Percentiles rank a stretch among this genome's conserved stretches.
Conservation (phyloP, 495 filamentous ascomycete species). For the Podospora sp. region DNA sequence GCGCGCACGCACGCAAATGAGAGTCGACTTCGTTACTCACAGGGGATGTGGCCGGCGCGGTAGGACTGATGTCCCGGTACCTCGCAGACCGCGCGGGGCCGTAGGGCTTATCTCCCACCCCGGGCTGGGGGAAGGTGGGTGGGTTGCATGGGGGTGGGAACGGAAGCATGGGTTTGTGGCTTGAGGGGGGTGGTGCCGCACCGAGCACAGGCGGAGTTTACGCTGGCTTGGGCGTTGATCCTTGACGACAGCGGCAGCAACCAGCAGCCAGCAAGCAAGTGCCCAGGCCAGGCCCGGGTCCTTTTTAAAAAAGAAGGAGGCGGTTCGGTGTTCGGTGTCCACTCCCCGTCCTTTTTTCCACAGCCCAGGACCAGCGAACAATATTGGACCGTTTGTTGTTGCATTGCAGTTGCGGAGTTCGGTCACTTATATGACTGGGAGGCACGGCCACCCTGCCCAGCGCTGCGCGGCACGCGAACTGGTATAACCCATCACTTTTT, state of each 20-base stretch:
- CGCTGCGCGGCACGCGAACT: neutral
- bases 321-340: neutral
- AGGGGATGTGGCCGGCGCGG: neutral
- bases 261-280: neutral
- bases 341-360: neutral
- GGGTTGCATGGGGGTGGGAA: neutral
- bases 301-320: constrained; percentile 4
- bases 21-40: neutral
- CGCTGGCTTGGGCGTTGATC: neutral
- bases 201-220: constrained; percentile 8
- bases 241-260: neutral
- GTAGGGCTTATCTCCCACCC: constrained; percentile 18
- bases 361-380: neutral
- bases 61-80: constrained; percentile 3
- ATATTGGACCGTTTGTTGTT: neutral
- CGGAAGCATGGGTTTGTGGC: constrained; percentile 7
- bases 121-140: neutral
- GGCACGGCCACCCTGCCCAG: neutral
- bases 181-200: constrained; percentile 3
- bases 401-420: neutral
- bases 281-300: neutral
- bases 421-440: neutral
- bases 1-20: neutral
- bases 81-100: constrained; percentile 6
- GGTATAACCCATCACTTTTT: neutral